Conservation (phyloP, 805 yeast genomes). For the Ogataea trehalophila region DNA sequence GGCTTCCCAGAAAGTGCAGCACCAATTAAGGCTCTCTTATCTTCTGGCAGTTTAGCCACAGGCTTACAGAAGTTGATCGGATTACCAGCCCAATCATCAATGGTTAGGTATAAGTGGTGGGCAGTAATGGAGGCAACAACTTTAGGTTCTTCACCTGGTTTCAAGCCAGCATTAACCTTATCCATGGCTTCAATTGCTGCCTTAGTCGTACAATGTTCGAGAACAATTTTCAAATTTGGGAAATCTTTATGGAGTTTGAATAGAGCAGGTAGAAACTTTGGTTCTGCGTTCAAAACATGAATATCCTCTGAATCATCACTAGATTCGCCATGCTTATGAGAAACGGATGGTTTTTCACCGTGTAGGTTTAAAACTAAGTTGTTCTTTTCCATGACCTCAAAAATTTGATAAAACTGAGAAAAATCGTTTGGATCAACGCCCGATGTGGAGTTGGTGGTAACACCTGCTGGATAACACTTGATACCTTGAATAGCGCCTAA, state of each 20-base stretch:
- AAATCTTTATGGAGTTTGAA: slow-evolving; percentile 71
- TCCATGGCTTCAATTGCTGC: slow-evolving; percentile 80
- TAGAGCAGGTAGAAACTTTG: slow-evolving; percentile 85
- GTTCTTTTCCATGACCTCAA: slow-evolving; percentile 79
- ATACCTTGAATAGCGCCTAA: slow-evolving; percentile 74
- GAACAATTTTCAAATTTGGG: slow-evolving; percentile 79
- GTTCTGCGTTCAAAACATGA: slow-evolving; percentile 92
- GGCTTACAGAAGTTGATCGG: slow-evolving; percentile 96
- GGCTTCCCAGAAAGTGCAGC: slow-evolving; percentile 93
- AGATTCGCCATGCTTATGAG: slow-evolving; percentile 9
- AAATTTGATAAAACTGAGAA: slow-evolving; percentile 80
- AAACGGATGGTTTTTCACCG: slow-evolving; percentile 84
- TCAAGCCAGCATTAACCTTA: slow-evolving; percentile 48
- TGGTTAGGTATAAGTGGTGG: slow-evolving; percentile 83
- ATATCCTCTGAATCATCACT: slow-evolving; percentile 55
- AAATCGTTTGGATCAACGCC: slow-evolving; percentile 96
- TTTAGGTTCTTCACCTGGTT: slow-evolving; percentile 32
- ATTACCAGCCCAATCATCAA: slow-evolving; percentile 96
- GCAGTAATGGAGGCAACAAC: slow-evolving; percentile 96
- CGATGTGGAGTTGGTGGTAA: slow-evolving; percentile 89
- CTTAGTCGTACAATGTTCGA: slow-evolving; percentile 93
- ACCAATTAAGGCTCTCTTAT: slow-evolving; percentile 68
- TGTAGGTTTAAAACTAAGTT: slow-evolving; percentile 81
- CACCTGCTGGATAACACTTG: slow-evolving; percentile 98
- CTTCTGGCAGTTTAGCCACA: slow-evolving; percentile 89